Evolutionary conservation across 2,329 filamentous ascomycete genomes (phyloP).

Genomic region (Exophiala dermatitidis): DNA sequence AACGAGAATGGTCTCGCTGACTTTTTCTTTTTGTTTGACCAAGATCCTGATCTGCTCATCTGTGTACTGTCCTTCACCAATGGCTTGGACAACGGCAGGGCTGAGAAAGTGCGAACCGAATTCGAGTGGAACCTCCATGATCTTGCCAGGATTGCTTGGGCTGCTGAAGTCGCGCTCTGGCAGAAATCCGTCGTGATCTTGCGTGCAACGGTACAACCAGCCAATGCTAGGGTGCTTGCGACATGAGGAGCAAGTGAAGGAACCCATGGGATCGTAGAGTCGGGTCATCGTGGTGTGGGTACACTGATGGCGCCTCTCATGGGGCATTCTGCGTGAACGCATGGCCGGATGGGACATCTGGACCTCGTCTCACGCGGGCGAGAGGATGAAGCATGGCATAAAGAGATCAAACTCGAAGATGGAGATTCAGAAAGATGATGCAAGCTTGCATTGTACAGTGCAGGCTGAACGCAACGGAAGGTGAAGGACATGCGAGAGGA

Average conservation of each 20-base stretch:
- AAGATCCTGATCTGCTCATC: conserved; percentile 37
- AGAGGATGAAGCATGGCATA: too few species aligned
- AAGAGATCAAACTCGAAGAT: too few species aligned
- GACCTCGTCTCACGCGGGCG: too few species aligned
- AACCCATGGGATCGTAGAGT: conserved; percentile 45
- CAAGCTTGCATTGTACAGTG: too few species aligned
- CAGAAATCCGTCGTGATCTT: conserved; percentile 50
- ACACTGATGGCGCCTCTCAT: conserved; percentile 40
- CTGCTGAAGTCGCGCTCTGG: conserved; percentile 29
- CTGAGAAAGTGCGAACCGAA: conserved; percentile 30
- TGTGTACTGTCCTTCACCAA: conserved; percentile 38
- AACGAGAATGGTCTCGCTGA: conserved; percentile 29
- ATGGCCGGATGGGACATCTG: conserved; percentile 1
- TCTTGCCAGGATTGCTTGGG: background rate
- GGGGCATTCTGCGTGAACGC: conserved; percentile 18
- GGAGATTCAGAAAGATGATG: too few species aligned
- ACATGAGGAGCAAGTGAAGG: conserved; percentile 53
- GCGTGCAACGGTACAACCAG: conserved; percentile 67
- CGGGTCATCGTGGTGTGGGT: conserved; percentile 64
- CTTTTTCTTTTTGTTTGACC: conserved; percentile 36
- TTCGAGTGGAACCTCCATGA: conserved; percentile 2
- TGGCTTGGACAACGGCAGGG: conserved; percentile 37
- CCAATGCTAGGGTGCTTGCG: conserved; percentile 50
- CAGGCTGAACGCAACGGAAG: too few species aligned
- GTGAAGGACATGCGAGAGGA: too few species aligned